Percentiles rank a stretch among this genome's conserved stretches.
These are phyloP conservation scores for Solanum etuberosum DNA, from an alignment of 257 asterid species.

Conservation along the genomic window DNA sequence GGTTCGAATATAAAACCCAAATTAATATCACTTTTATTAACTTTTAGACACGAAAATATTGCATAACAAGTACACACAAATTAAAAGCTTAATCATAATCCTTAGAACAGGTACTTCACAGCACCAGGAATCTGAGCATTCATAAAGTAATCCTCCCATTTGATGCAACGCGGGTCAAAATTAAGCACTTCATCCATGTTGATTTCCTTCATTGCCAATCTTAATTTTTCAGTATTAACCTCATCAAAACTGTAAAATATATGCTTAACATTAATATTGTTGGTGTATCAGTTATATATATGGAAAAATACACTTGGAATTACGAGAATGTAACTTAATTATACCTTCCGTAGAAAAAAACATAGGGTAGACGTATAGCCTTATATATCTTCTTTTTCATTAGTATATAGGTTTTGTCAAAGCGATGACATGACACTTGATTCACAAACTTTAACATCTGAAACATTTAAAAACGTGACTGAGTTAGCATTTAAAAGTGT, in stretches of 20 bases:
- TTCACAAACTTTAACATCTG: background rate
- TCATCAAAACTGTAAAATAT: constrained; percentile 33
- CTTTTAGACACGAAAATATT: background rate
- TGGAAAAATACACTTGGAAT: background rate
- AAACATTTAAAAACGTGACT: background rate
- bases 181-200: constrained; percentile 16
- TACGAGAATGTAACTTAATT: no score
- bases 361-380: constrained; percentile 27
- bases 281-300: background rate
- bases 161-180: constrained; percentile 35
- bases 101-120: constrained; percentile 27
- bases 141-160: constrained; percentile 51
- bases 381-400: constrained; percentile 19
- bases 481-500: background rate
- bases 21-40: background rate
- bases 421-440: constrained; percentile 13
- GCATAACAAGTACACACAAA: background rate
- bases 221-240: constrained; percentile 37
- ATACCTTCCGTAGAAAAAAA: constrained; percentile 46
- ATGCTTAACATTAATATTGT: background rate
- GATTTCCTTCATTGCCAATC: constrained; percentile 9
- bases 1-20: background rate
- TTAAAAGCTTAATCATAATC: background rate
- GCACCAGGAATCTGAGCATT: constrained; percentile 40
- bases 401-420: constrained; percentile 8